These are phyloP conservation scores for Ophiostoma sp. DNA, from an alignment of 2,329 filamentous ascomycete species.

Conservation along the genomic window DNA sequence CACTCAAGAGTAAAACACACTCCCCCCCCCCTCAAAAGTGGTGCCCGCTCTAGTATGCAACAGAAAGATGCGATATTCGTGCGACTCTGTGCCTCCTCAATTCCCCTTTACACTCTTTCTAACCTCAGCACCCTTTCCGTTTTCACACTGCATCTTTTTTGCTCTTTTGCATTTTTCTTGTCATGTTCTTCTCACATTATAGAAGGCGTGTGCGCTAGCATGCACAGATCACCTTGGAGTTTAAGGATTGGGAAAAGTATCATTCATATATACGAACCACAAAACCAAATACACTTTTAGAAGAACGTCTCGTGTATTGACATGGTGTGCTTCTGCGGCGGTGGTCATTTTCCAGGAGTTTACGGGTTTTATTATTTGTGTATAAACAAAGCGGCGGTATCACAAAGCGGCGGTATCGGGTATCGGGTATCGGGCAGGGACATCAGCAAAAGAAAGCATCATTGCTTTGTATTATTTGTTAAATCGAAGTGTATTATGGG, in stretches of 20 bases:
- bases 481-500: not conserved
- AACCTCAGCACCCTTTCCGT: no score
- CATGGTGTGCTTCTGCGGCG: not conserved
- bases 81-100: not conserved
- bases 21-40: not conserved
- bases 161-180: not conserved
- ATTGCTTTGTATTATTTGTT: not conserved
- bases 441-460: not conserved
- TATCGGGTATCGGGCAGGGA: not conserved
- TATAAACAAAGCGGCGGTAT: no score
- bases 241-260: not conserved
- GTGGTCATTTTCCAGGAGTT: not conserved
- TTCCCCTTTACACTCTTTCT: no score
- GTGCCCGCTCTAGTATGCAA: not conserved
- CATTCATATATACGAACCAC: conserved; percentile 3
- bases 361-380: not conserved
- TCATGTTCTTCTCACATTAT: not conserved
- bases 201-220: not conserved
- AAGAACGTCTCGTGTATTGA: not conserved
- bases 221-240: not conserved
- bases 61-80: not conserved
- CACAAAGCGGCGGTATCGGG: no score
- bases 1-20: not conserved
- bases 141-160: not conserved
- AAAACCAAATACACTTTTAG: conserved; percentile 7